A percentile compares a stretch with the other conserved stretches of the same genome.
phyloP scores from a whole-genome alignment of 2,329 filamentous ascomycete species.

The Sarocladiaceae sp. region DNA sequence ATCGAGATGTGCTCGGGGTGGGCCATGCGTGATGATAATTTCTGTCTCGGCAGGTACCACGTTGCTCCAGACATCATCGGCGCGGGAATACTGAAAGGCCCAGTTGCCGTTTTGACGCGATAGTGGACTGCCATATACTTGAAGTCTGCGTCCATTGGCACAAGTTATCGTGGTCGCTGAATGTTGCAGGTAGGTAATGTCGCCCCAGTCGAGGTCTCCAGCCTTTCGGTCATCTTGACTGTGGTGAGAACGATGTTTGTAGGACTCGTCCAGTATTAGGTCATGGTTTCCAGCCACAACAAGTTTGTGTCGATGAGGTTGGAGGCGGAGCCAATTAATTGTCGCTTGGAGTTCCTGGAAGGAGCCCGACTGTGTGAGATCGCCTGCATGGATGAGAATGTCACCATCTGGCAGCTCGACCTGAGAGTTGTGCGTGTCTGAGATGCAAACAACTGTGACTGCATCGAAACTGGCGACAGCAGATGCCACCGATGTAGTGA shows the following conservation, averaged over 20 bases:
- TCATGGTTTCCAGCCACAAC: constrained; percentile 44
- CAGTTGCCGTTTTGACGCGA: constrained; percentile 30
- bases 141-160: constrained; percentile 24
- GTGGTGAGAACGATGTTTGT: background rate
- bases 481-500: background rate
- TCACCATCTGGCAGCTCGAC: constrained; percentile 37
- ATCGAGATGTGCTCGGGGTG: constrained; percentile 32
- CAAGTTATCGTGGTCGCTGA: constrained; percentile 14
- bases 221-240: background rate
- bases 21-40: constrained; percentile 35
- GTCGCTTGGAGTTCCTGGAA: constrained; percentile 31
- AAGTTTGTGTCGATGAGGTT: constrained; percentile 37
- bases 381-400: constrained; percentile 43
- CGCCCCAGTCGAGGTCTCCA: constrained; percentile 18
- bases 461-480: constrained; percentile 7
- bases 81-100: constrained; percentile 36
- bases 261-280: constrained; percentile 22
- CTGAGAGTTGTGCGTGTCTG: constrained; percentile 39
- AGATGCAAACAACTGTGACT: constrained; percentile 35
- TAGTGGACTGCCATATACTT: constrained; percentile 24
- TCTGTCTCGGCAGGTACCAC: constrained; percentile 23
- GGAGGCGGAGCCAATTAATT: constrained; percentile 33
- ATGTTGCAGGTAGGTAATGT: constrained; percentile 21
- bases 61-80: constrained; percentile 22
- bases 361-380: constrained; percentile 40